Conservation (phyloP, 352 stramenopile species). For the Phytophthora foliorum region DNA sequence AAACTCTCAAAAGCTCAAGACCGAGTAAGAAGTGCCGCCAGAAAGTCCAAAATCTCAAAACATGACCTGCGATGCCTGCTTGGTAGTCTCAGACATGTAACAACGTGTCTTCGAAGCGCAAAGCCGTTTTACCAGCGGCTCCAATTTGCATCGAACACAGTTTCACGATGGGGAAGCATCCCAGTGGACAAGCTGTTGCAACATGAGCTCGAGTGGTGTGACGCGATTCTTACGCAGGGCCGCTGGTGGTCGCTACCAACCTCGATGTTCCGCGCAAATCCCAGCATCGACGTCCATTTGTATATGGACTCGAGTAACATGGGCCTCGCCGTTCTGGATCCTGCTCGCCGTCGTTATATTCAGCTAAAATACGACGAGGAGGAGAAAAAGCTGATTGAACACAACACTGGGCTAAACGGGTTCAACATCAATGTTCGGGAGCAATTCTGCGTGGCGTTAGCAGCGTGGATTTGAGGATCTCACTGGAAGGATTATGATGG, state of each 20-base stretch:
- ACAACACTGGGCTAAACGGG: not conserved
- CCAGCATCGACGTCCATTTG: not conserved
- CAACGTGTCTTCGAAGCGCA: not conserved
- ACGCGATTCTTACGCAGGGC: not conserved
- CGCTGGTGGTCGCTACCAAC: not conserved
- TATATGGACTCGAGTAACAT: conserved; percentile 8
- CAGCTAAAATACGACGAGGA: not conserved
- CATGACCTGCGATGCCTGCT: conserved; percentile 3
- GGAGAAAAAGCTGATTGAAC: not conserved
- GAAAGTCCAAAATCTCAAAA: not conserved
- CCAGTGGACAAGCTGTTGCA: not conserved
- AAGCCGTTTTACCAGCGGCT: conserved; percentile 7
- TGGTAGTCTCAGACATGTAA: conserved; percentile 3
- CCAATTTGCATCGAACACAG: not conserved
- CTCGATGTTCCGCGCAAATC: conserved; percentile 1
- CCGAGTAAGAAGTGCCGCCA: not conserved
- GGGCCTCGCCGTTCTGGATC: not conserved
- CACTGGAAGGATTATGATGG: not conserved
- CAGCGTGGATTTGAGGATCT: not conserved
- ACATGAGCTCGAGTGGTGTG: not conserved
- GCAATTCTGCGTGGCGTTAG: conserved; percentile 8
- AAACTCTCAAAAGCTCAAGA: conserved; percentile 1
- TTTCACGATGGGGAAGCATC: not conserved
- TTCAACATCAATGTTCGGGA: conserved; percentile 23
- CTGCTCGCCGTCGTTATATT: not conserved